Evolutionary conservation across 208 protist genomes (phyloP).

Genomic region (Porcisia deanei): DNA sequence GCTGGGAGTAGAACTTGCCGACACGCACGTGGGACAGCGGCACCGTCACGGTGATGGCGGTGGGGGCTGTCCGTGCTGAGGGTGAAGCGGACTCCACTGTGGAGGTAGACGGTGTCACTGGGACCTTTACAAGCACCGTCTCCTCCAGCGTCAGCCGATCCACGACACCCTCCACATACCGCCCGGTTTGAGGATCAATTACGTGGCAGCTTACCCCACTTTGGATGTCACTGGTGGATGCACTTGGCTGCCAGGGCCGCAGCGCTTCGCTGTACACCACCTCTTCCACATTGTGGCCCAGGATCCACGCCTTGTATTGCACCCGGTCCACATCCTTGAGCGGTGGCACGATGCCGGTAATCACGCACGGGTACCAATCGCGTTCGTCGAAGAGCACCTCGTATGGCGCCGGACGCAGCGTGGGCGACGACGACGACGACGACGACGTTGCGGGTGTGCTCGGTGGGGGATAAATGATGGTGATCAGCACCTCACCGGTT

Average conservation of each 20-base stretch:
- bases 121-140: conserved; percentile 51
- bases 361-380: conserved; percentile 75
- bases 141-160: conserved; percentile 74
- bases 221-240: conserved; percentile 33
- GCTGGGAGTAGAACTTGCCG: conserved; percentile 57
- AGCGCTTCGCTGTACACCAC: conserved; percentile 57
- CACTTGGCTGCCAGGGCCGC: conserved; percentile 48
- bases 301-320: conserved; percentile 63
- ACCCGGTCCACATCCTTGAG: conserved; percentile 45
- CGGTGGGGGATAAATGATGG: conserved; percentile 15
- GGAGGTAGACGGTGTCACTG: background rate
- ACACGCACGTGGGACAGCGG: conserved; percentile 71
- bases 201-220: conserved; percentile 66
- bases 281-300: conserved; percentile 79
- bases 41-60: conserved; percentile 36
- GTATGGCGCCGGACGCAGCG: conserved; percentile 45
- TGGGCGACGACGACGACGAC: conserved; percentile 13
- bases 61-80: background rate
- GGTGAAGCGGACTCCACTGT: background rate
- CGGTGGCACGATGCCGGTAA: conserved; percentile 51
- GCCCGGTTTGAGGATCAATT: conserved; percentile 47
- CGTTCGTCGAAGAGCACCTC: conserved; percentile 71
- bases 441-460: background rate
- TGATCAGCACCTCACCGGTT: conserved; percentile 14
- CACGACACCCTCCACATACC: conserved; percentile 47